Evolutionary conservation across 2,329 filamentous ascomycete genomes (phyloP).

Genomic region (Onygena corvina): DNA sequence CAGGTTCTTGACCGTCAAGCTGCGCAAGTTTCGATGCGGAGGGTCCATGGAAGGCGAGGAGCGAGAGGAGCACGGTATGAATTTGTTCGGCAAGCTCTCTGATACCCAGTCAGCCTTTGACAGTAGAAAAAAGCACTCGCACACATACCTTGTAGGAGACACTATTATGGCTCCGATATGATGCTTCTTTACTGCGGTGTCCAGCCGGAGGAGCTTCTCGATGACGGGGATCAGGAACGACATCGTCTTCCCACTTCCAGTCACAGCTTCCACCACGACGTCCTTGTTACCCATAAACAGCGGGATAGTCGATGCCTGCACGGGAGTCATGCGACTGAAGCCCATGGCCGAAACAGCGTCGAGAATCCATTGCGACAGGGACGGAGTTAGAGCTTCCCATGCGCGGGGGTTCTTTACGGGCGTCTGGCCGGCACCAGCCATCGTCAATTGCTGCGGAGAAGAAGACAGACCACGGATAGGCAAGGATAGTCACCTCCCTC

Average conservation of each 20-base stretch:
- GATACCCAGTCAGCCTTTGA: constrained; percentile 6
- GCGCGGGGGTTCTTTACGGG: constrained; percentile 39
- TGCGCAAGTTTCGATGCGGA: constrained; percentile 46
- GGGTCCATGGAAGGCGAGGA: constrained; percentile 71
- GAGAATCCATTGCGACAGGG: constrained; percentile 70
- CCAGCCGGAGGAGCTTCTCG: constrained; percentile 65
- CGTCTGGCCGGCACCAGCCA: constrained; percentile 32
- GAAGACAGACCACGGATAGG: not conserved
- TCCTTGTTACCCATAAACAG: constrained; percentile 84
- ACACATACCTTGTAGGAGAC: constrained; percentile 56
- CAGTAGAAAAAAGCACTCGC: not conserved
- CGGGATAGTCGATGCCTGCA: constrained; percentile 85
- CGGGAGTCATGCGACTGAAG: constrained; percentile 77
- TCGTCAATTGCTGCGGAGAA: not conserved
- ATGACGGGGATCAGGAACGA: constrained; percentile 74
- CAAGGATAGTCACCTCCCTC: not conserved
- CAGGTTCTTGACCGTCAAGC: constrained; percentile 32
- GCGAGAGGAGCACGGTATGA: constrained; percentile 60
- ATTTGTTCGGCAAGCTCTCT: constrained; percentile 89
- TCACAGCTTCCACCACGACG: constrained; percentile 85
- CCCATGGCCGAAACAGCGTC: constrained; percentile 76
- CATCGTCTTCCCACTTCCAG: constrained; percentile 81
- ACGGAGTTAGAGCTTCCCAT: constrained; percentile 59
- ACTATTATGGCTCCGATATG: constrained; percentile 86
- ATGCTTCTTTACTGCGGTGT: constrained; percentile 75